Conservation (phyloP, 1,284 basidiomycete genomes). For the Entoloma clypeatum region DNA sequence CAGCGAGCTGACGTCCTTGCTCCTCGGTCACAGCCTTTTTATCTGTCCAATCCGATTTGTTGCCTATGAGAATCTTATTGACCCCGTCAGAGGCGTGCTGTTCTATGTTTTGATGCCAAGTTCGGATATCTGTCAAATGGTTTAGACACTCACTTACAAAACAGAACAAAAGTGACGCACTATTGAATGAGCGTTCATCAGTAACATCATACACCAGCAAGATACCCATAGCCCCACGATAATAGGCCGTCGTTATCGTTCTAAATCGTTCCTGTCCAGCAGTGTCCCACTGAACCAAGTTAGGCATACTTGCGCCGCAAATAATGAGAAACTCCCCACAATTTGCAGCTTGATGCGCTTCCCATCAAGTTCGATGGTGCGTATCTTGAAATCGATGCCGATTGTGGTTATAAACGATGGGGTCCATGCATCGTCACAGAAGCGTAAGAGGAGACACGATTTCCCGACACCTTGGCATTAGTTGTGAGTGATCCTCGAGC, state of each 20-base stretch:
- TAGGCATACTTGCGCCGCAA: constrained; percentile 1
- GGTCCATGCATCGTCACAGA: constrained; percentile 99
- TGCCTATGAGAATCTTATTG: constrained; percentile 98
- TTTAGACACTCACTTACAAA: constrained; percentile 10
- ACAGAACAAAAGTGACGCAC: constrained; percentile 46
- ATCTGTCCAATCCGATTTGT: constrained; percentile 99
- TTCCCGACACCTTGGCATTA: constrained; percentile 83
- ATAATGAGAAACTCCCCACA: constrained; percentile 44
- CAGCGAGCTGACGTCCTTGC: constrained; percentile 78
- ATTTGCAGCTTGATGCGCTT: constrained; percentile 97
- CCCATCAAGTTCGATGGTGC: constrained; percentile 94
- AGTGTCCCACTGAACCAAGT: constrained; percentile 82
- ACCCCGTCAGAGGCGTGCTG: constrained; percentile 99
- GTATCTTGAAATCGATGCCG: constrained; percentile 95
- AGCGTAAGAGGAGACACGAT: constrained; percentile 95
- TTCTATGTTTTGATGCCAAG: constrained; percentile 98
- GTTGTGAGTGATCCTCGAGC: constrained; percentile 5
- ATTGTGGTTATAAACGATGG: constrained; percentile 99
- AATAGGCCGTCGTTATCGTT: constrained; percentile 99
- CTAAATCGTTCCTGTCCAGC: constrained; percentile 99
- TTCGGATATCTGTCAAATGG: constrained; percentile 80
- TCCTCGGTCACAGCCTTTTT: constrained; percentile 90
- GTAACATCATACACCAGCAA: constrained; percentile 98
- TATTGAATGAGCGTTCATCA: constrained; percentile 96
- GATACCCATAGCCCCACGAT: constrained; percentile 99